These are phyloP conservation scores for Funneliformis caledonium DNA, from an alignment of 371 early-diverging fungal species.

Conservation along the genomic window DNA sequence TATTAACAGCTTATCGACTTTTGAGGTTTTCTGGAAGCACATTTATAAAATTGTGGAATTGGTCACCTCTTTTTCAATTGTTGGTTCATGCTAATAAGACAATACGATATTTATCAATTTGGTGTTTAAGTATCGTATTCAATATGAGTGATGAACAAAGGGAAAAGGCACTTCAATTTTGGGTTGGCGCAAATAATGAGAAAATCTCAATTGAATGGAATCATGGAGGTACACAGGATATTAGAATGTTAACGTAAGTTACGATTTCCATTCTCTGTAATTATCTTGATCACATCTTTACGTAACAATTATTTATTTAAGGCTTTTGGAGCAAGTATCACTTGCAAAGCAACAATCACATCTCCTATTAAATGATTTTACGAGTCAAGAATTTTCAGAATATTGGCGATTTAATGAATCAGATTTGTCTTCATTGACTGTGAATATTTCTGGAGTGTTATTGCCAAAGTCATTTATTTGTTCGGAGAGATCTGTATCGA, in stretches of 20 bases:
- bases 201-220: constrained; percentile 18
- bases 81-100: constrained; percentile 53
- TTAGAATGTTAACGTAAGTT: constrained; percentile 53
- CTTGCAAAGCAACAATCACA: constrained; percentile 50
- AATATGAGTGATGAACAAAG: constrained; percentile 49
- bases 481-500: constrained; percentile 39
- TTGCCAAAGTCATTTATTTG: background rate
- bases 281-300: constrained; percentile 1
- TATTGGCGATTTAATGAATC: constrained; percentile 45
- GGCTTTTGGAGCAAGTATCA: constrained; percentile 54
- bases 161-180: constrained; percentile 35
- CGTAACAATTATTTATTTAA: constrained; percentile 21
- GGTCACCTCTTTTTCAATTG: constrained; percentile 65
- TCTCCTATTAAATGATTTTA: constrained; percentile 51
- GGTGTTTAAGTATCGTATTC: constrained; percentile 59
- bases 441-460: constrained; percentile 64
- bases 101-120: constrained; percentile 57
- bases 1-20: constrained; percentile 67
- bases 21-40: constrained; percentile 58
- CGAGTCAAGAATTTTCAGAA: constrained; percentile 28
- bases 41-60: constrained; percentile 67
- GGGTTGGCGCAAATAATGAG: constrained; percentile 35
- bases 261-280: background rate
- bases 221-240: constrained; percentile 48
- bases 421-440: constrained; percentile 62